Conservation (phyloP, 108 stramenopile genomes). For the Pseudonitzschia multistriata region DNA sequence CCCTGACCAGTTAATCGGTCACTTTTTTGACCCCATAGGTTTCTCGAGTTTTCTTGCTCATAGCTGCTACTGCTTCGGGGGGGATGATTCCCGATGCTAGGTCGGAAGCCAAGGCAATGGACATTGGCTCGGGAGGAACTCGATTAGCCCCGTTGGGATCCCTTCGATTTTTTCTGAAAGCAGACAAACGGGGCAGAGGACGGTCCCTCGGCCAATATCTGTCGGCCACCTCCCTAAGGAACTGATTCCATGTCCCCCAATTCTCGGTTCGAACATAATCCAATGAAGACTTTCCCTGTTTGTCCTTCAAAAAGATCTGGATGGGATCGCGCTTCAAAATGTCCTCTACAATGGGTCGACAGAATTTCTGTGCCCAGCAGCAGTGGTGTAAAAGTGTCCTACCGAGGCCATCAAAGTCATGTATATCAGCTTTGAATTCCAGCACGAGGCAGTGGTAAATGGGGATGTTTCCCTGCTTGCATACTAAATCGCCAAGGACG, state of each 20-base stretch:
- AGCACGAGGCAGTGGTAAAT: constrained; percentile 52
- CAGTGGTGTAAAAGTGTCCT: constrained; percentile 53
- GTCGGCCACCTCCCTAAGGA: constrained; percentile 51
- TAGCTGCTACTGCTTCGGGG: constrained; percentile 28
- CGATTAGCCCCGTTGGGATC: constrained; percentile 20
- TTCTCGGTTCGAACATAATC: constrained; percentile 69
- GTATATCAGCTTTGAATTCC: constrained; percentile 51
- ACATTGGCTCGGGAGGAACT: constrained; percentile 38
- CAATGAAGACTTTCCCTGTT: constrained; percentile 70
- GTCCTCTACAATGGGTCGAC: constrained; percentile 27
- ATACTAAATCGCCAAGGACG: constrained; percentile 68
- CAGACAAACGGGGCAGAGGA: not conserved
- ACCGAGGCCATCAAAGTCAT: constrained; percentile 58
- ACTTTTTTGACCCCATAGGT: too few species aligned
- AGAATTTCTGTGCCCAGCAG: constrained; percentile 45
- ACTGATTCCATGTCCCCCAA: constrained; percentile 66
- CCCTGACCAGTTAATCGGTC: too few species aligned
- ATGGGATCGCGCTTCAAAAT: constrained; percentile 54
- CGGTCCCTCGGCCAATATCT: constrained; percentile 50
- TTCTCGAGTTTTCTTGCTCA: constrained; percentile 13
- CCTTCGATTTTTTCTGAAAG: constrained; percentile 12
- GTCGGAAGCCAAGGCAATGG: constrained; percentile 24
- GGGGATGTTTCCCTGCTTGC: constrained; percentile 57
- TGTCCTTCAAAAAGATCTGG: constrained; percentile 70
- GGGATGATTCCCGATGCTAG: constrained; percentile 38